Base-by-base conservation (phyloP, 2,329 filamentous ascomycete genomes). In the Penicillium oxalicum region DNA sequence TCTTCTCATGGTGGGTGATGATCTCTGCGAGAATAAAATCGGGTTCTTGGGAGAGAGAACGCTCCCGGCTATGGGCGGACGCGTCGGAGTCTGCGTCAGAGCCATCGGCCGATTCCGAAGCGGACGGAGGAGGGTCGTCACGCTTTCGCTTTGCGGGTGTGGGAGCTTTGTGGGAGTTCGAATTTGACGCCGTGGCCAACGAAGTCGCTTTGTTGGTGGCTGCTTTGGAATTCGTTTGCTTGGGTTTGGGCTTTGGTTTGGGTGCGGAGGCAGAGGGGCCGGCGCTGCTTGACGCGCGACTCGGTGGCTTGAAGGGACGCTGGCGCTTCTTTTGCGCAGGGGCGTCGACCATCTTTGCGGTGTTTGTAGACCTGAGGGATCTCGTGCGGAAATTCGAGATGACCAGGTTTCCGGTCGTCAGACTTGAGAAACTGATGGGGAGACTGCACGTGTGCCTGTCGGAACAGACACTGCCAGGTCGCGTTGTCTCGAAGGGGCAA, bases 1-100 rank as follows among this genome's bases (percentile, higher is more conserved):
- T 32, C 25, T 32, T 3, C 11, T 59, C 51, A 12, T 61, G 49
- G 5, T 50, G 55, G 32, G 57, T 64, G 34, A 60, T 68, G 28
- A 75, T 71, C 51, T 75, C 73, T 1, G 73, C 73, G 32, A 75
- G 71, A 12, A 75, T 74, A 41, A 66, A 74, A 34, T 75, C 70
- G n/a, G 73, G 71, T 58, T 74, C 72, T 41, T 65, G 58, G 5
- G 63, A 64, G 12, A 58, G 45, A 0, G 63, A 62, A 4, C 48
- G 48, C 25, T 62, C 58, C 35, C 53, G 58, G 37, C 48, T 54
- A 27, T 47, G 37, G 33, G 29, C 42, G 27, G 51, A 46, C 49
- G 27, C 40, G 29, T 51, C 54, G 9, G 61, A 57, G 9, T 51
- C 59, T 12, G 53, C 52, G 38, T 51, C 55, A 7, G 62, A 61